Evolutionary conservation across 2,329 filamentous ascomycete genomes (phyloP).

Genomic region (Trichophyton mentagrophytes): DNA sequence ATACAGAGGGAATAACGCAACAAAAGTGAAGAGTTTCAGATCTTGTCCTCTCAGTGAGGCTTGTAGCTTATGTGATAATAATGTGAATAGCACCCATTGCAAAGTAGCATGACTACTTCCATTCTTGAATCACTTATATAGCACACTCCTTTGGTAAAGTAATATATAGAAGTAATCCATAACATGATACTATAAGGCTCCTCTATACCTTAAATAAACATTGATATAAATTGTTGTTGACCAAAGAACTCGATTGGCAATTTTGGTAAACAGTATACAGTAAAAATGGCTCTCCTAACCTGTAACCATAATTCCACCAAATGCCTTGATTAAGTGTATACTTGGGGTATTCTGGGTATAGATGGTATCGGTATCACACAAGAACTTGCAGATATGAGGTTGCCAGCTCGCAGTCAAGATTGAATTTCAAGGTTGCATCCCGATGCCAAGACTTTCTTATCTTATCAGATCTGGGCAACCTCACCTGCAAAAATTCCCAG

Average conservation of each 20-base stretch:
- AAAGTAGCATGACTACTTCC: too few species aligned
- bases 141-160: too few species aligned
- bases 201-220: too few species aligned
- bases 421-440: background rate
- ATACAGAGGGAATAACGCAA: background rate
- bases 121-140: too few species aligned
- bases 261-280: too few species aligned
- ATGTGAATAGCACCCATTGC: background rate
- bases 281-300: background rate
- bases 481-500: background rate
- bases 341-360: background rate
- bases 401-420: background rate
- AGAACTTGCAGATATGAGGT: background rate
- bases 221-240: too few species aligned
- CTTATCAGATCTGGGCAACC: background rate
- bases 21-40: background rate
- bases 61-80: background rate
- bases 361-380: background rate
- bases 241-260: too few species aligned
- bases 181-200: too few species aligned
- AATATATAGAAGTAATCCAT: too few species aligned
- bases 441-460: background rate
- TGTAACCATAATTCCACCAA: background rate
- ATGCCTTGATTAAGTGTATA: background rate
- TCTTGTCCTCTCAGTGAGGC: background rate